Evolutionary conservation across 2,329 filamentous ascomycete species (phyloP).

Genomic region (Thelonectria blattea): DNA sequence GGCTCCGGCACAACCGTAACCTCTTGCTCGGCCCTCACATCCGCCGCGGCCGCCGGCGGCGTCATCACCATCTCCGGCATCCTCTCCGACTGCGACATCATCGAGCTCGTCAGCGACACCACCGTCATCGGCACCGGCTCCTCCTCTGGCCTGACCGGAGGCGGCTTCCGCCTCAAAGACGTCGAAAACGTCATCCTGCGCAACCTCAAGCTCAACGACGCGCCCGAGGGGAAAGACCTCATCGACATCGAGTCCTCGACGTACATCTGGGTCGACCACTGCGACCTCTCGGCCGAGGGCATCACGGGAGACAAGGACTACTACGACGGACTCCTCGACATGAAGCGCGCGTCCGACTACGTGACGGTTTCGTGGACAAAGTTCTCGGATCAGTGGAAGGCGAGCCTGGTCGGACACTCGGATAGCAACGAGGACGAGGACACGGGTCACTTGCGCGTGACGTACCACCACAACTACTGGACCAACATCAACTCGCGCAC

Average conservation of each 20-base stretch:
- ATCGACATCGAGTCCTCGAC: conserved; percentile 50
- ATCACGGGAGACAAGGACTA: conserved; percentile 62
- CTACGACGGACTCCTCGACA: conserved; percentile 65
- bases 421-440: conserved; percentile 59
- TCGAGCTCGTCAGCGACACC: conserved; percentile 54
- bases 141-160: conserved; percentile 43
- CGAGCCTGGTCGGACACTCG: conserved; percentile 63
- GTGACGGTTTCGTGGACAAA: conserved; percentile 46
- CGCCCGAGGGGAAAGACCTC: conserved; percentile 53
- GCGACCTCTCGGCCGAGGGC: conserved; percentile 58
- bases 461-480: conserved; percentile 63
- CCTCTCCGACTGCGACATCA: conserved; percentile 46
- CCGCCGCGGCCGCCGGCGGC: conserved; percentile 46
- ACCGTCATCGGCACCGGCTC: conserved; percentile 55
- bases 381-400: conserved; percentile 60
- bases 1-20: conserved; percentile 53
- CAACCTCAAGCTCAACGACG: conserved; percentile 55
- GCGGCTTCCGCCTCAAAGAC: conserved; percentile 52
- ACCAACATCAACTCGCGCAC: conserved; percentile 61
- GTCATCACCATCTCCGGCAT: conserved; percentile 53
- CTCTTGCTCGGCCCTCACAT: conserved; percentile 48
- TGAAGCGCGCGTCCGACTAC: conserved; percentile 63
- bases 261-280: conserved; percentile 64
- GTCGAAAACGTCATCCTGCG: conserved; percentile 58
- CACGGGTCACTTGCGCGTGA: conserved; percentile 60